Evolutionary conservation across 2,329 filamentous ascomycete genomes (phyloP).

Genomic region (Beauveria caledonica): DNA sequence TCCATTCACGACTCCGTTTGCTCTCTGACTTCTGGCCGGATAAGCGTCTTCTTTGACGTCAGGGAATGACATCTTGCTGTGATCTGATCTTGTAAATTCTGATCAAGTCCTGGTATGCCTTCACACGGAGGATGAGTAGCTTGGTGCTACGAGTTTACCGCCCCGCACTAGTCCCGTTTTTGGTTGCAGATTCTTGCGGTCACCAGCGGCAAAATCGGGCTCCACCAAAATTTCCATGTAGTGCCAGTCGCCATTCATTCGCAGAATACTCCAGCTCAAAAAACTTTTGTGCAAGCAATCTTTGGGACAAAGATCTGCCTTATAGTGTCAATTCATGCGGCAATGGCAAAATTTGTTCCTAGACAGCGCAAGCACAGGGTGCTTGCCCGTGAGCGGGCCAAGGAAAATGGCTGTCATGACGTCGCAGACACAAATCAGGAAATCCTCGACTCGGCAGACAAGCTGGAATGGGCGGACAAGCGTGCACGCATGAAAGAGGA

Average conservation of each 20-base stretch:
- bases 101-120: slow-evolving; percentile 7
- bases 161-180: slow-evolving; percentile 28
- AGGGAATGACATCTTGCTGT: slow-evolving; percentile 29
- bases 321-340: slow-evolving; percentile 11
- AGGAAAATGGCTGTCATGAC: slow-evolving; percentile 33
- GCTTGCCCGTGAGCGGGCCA: slow-evolving; percentile 52
- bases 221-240: slow-evolving; percentile 27
- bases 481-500: slow-evolving; percentile 48
- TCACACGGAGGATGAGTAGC: not conserved
- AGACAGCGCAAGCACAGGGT: slow-evolving; percentile 61
- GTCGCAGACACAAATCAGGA: slow-evolving; percentile 30
- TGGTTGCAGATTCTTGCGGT: slow-evolving; percentile 27
- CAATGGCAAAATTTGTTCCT: slow-evolving; percentile 52
- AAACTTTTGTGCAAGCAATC: not conserved
- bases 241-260: slow-evolving; percentile 3
- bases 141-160: slow-evolving; percentile 12
- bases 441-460: slow-evolving; percentile 34
- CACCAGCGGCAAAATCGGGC: slow-evolving; percentile 25
- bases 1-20: slow-evolving; percentile 55
- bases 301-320: not conserved
- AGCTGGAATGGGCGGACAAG: slow-evolving; percentile 43
- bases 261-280: not conserved
- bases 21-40: slow-evolving; percentile 55
- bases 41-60: slow-evolving; percentile 50
- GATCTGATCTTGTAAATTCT: not conserved